A percentile compares a stretch with the other conserved stretches of the same genome.
Conservation (phyloP, 2,329 filamentous ascomycete genomes). For the Xylaria sp. region DNA sequence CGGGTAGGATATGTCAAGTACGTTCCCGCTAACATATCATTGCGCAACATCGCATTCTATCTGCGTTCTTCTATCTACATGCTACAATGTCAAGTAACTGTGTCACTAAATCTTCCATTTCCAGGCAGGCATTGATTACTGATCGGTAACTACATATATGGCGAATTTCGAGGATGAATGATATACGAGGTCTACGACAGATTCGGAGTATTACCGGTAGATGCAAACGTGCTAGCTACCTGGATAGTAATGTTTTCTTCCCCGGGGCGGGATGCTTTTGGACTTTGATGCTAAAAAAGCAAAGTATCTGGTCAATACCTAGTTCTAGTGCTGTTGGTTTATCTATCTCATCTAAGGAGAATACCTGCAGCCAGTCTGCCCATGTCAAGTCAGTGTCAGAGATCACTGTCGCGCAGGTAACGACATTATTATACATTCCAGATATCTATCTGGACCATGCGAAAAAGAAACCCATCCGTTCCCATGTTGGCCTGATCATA, state of each 20-base stretch:
- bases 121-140: too few species aligned
- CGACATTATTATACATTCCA: neutral
- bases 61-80: too few species aligned
- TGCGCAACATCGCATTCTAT: too few species aligned
- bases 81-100: too few species aligned
- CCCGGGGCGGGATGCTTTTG: neutral
- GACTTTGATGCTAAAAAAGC: neutral
- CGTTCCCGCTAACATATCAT: too few species aligned
- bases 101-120: too few species aligned
- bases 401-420: neutral
- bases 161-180: neutral
- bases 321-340: neutral
- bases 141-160: neutral
- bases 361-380: neutral
- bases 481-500: slow-evolving; percentile 1
- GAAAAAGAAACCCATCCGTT: neutral
- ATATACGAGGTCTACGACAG: neutral
- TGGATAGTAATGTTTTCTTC: neutral
- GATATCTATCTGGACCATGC: neutral
- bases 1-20: too few species aligned
- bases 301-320: neutral
- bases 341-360: neutral
- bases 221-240: neutral
- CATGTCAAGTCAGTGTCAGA: neutral
- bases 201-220: neutral